These are phyloP conservation scores for Cladosporium halotolerans DNA, from an alignment of 2,329 filamentous ascomycete genomes.

Conservation along the genomic window DNA sequence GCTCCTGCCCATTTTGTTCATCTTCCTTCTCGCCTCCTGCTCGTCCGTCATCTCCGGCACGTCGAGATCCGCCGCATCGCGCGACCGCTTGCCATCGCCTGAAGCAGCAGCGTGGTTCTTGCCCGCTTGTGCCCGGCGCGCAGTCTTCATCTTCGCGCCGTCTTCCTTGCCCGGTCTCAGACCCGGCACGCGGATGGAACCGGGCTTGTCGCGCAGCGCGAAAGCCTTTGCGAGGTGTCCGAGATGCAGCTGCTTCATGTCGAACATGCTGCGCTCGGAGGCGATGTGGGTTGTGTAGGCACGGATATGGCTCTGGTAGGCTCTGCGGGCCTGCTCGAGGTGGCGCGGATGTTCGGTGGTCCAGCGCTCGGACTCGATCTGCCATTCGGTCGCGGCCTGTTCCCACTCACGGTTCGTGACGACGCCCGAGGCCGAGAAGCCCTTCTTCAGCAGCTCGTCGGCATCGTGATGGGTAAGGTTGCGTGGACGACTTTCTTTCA, in stretches of 20 bases:
- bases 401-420: constrained; percentile 51
- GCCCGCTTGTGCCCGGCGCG: constrained; percentile 32
- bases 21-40: constrained; percentile 46
- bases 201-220: constrained; percentile 79
- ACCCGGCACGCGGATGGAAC: constrained; percentile 59
- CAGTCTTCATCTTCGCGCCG: constrained; percentile 41
- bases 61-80: constrained; percentile 25
- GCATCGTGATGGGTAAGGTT: constrained; percentile 52
- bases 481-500: constrained; percentile 62
- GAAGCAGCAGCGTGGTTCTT: constrained; percentile 17
- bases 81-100: constrained; percentile 26
- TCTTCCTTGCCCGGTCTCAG: constrained; percentile 45
- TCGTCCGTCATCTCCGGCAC: constrained; percentile 29
- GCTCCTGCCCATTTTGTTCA: constrained; percentile 47
- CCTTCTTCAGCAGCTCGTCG: constrained; percentile 62
- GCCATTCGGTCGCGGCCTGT: constrained; percentile 59
- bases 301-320: constrained; percentile 84
- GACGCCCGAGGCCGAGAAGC: constrained; percentile 44
- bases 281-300: constrained; percentile 92
- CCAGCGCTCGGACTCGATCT: constrained; percentile 62
- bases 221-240: constrained; percentile 94
- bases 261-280: constrained; percentile 78
- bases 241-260: constrained; percentile 84
- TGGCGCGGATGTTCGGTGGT: constrained; percentile 58
- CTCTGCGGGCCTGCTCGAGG: constrained; percentile 74